phyloP scores from a whole-genome alignment of 257 asterid genomes.

The Knoxia roxburghii region DNA sequence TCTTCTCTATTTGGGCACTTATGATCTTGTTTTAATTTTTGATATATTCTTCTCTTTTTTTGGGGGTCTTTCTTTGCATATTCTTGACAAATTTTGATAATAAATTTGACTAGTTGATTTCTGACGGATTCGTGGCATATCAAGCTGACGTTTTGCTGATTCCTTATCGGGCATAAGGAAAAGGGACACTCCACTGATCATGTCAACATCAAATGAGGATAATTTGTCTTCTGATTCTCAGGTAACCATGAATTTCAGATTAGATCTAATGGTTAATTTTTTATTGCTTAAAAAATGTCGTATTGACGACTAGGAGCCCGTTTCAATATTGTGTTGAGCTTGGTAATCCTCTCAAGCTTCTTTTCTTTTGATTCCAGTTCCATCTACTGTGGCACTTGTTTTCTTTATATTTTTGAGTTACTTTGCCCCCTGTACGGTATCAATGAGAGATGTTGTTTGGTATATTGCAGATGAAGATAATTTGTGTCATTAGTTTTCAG shows the following conservation, averaged over 20 bases:
- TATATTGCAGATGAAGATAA: background rate
- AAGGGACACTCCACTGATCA: background rate
- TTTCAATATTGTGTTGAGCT: background rate
- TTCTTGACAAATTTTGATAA: background rate
- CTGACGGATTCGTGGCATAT: background rate
- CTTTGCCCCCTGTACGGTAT: background rate
- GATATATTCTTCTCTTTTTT: too few relatives aligned
- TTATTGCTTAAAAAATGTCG: background rate
- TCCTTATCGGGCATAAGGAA: background rate
- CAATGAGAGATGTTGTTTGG: background rate
- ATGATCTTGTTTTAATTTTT: background rate
- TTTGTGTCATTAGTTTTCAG: background rate
- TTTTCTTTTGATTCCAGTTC: too few relatives aligned
- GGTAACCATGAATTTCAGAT: conserved; percentile 32
- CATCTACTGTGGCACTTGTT: background rate
- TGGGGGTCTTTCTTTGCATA: too few relatives aligned
- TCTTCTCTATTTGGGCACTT: too few relatives aligned
- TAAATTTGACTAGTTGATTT: background rate
- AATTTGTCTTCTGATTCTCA: conserved; percentile 37
- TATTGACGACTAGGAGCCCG: background rate
- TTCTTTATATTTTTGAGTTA: background rate
- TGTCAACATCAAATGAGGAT: conserved; percentile 47
- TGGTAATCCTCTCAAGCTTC: background rate
- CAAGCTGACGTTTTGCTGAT: conserved; percentile 1
- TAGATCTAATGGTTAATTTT: background rate